Conservation (phyloP, 139 green algal species). For the Coelastrella sp. region DNA sequence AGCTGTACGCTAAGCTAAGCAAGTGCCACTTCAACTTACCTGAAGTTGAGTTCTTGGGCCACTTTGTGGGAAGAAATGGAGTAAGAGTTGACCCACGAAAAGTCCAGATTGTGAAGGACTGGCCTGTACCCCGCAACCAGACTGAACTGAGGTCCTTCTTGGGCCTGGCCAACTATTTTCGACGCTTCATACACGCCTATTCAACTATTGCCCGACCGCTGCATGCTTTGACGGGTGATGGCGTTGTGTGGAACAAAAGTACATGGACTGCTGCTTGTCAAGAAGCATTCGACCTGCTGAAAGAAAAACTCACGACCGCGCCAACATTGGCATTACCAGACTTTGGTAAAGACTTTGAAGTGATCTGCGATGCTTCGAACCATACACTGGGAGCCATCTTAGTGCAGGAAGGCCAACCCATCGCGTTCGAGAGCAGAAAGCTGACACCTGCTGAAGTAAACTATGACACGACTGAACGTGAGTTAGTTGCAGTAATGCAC, state of each 20-base stretch:
- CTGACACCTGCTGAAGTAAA: conserved; percentile 13
- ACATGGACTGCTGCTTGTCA: conserved; percentile 5
- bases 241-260: neutral
- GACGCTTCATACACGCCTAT: conserved; percentile 51
- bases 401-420: conserved; percentile 46
- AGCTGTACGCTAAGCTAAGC: neutral
- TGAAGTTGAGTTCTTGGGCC: conserved; percentile 50
- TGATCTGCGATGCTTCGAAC: conserved; percentile 6
- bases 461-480: conserved; percentile 9
- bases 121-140: conserved; percentile 23
- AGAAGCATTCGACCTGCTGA: conserved; percentile 37
- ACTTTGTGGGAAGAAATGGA: conserved; percentile 25
- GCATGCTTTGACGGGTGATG: conserved; percentile 31
- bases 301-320: conserved; percentile 32
- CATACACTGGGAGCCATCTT: conserved; percentile 44
- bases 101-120: conserved; percentile 21
- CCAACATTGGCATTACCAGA: conserved; percentile 36
- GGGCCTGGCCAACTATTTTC: conserved; percentile 56
- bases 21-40: conserved; percentile 51
- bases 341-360: neutral
- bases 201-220: conserved; percentile 47
- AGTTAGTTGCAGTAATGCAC: neutral
- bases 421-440: conserved; percentile 52
- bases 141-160: conserved; percentile 35
- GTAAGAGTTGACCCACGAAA: conserved; percentile 35